Evolutionary conservation across 345 rosid species (phyloP).

Genomic region (Carallia brachiata): DNA sequence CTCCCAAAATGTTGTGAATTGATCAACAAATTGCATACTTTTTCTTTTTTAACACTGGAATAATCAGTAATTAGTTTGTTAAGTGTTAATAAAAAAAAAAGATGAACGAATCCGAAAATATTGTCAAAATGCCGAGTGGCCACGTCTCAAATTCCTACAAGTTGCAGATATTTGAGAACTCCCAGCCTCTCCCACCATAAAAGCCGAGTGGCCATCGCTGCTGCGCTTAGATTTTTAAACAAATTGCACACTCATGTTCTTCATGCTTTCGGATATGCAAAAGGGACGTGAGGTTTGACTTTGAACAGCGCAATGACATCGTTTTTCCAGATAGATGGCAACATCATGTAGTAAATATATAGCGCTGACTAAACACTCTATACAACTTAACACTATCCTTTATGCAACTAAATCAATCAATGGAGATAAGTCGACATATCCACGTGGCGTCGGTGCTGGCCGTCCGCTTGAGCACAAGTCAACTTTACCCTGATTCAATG

Average conservation of each 20-base stretch:
- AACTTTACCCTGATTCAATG: conserved; percentile 42
- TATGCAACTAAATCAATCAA: not conserved
- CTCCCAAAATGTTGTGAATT: not conserved
- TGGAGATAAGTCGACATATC: not conserved
- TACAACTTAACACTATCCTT: too few species aligned
- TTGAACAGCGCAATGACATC: not conserved
- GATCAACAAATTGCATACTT: not conserved
- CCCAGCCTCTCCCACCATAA: too few species aligned
- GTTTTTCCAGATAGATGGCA: not conserved
- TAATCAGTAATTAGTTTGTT: too few species aligned
- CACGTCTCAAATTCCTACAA: too few species aligned
- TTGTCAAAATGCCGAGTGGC: too few species aligned
- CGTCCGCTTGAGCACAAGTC: conserved; percentile 24
- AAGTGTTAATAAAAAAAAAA: too few species aligned
- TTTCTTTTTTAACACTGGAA: too few species aligned
- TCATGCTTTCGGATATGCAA: not conserved
- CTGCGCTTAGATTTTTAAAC: too few species aligned
- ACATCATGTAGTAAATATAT: not conserved
- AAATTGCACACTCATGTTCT: not conserved
- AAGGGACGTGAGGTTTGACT: not conserved
- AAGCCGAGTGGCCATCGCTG: too few species aligned
- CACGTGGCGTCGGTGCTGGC: conserved; percentile 37
- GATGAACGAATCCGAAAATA: too few species aligned
- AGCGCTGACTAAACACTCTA: not conserved
- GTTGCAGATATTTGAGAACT: too few species aligned